A percentile compares a stretch with the other conserved stretches of the same genome.
phyloP scores from a whole-genome alignment of 805 yeast genomes.

The Scheffersomyces stipitis region DNA sequence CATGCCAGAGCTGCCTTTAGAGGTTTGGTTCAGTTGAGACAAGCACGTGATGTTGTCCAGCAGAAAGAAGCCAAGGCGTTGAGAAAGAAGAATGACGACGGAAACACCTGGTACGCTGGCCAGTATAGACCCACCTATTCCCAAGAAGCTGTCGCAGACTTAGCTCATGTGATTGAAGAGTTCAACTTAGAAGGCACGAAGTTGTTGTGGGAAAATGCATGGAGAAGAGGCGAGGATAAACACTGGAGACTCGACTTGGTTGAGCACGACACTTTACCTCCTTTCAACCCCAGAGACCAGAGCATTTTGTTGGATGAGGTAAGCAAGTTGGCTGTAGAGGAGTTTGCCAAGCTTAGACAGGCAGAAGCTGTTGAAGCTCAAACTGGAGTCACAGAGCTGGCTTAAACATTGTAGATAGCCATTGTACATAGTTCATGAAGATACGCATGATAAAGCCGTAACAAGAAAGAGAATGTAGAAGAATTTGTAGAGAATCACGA shows the following conservation, averaged over 20 bases:
- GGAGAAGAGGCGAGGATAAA: constrained; percentile 81
- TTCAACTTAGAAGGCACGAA: constrained; percentile 48
- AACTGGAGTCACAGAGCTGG: constrained; percentile 2
- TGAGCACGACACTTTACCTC: constrained; percentile 59
- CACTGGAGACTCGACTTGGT: constrained; percentile 67
- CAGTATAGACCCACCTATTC: constrained; percentile 88
- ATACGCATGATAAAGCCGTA: no score
- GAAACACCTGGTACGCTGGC: constrained; percentile 82
- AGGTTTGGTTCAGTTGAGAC: constrained; percentile 70
- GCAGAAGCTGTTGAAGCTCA: no score
- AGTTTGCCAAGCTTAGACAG: constrained; percentile 27
- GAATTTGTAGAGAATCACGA: no score
- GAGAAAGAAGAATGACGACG: constrained; percentile 72
- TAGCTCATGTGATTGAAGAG: constrained; percentile 67
- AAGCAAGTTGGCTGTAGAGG: constrained; percentile 39
- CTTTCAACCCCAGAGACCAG: constrained; percentile 65
- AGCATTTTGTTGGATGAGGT: constrained; percentile 63
- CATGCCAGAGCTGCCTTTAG: constrained; percentile 71
- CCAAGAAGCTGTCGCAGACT: constrained; percentile 89
- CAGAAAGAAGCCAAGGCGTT: constrained; percentile 60
- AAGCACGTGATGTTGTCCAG: constrained; percentile 65
- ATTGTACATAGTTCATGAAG: constrained; percentile 8
- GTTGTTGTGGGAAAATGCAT: constrained; percentile 79
- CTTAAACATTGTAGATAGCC: constrained; percentile 6
- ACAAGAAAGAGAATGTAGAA: no score